Conservation (phyloP, 805 yeast genomes). For the Nakazawaea anatomiae region DNA sequence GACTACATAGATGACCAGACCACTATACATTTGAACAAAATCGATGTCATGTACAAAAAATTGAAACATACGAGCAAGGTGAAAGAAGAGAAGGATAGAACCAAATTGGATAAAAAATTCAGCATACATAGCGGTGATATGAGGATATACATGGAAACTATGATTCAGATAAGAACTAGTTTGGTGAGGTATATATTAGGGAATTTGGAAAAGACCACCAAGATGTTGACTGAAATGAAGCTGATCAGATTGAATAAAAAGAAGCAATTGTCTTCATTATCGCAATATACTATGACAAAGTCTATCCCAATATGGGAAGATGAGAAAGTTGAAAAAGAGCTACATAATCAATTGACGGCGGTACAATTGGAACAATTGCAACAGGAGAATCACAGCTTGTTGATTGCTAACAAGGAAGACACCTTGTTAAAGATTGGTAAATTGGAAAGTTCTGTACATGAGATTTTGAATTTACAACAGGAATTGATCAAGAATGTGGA, state of each 20-base stretch:
- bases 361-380: constrained; percentile 55
- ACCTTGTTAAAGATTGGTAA: constrained; percentile 55
- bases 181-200: constrained; percentile 43
- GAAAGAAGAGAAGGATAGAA: constrained; percentile 24
- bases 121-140: constrained; percentile 1
- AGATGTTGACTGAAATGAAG: constrained; percentile 42
- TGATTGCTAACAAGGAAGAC: constrained; percentile 48
- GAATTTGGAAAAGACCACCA: constrained; percentile 34
- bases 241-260: constrained; percentile 39
- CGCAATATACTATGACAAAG: constrained; percentile 18
- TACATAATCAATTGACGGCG: constrained; percentile 25
- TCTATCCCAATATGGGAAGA: constrained; percentile 1
- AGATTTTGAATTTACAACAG: constrained; percentile 52
- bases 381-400: constrained; percentile 50
- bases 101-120: constrained; percentile 6
- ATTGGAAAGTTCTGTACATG: constrained; percentile 59
- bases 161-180: constrained; percentile 36
- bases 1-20: constrained; percentile 52
- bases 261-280: constrained; percentile 28
- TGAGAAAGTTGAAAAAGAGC: neutral
- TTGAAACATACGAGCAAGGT: constrained; percentile 47
- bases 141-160: constrained; percentile 20
- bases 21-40: constrained; percentile 43
- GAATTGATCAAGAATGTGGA: neutral
- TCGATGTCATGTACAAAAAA: constrained; percentile 43